phyloP scores from a whole-genome alignment of 2,329 filamentous ascomycete genomes.

The Exserohilum turcica region DNA sequence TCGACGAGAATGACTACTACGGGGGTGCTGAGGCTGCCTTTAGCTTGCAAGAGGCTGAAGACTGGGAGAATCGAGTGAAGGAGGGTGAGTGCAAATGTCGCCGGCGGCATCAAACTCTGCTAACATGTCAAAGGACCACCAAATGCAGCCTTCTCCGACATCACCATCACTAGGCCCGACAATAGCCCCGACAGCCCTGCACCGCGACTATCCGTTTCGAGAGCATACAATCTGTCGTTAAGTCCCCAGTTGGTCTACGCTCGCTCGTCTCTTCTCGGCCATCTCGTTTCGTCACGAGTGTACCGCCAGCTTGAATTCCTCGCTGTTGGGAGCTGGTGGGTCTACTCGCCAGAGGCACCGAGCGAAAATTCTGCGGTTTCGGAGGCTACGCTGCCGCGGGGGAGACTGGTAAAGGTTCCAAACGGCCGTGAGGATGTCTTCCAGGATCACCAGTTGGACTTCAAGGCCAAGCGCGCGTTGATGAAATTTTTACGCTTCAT shows the following conservation, averaged over 20 bases:
- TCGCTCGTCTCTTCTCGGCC: conserved; percentile 74
- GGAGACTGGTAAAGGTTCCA: conserved; percentile 71
- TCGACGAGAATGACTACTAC: conserved; percentile 88
- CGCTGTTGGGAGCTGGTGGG: conserved; percentile 90
- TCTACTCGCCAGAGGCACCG: conserved; percentile 57
- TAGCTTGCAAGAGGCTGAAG: conserved; percentile 78
- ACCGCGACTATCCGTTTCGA: conserved; percentile 62
- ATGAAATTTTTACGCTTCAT: conserved; percentile 97
- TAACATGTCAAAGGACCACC: conserved; percentile 22
- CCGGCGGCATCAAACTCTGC: not conserved
- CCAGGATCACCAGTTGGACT: conserved; percentile 73
- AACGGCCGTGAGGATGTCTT: conserved; percentile 93
- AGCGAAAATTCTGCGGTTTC: conserved; percentile 5
- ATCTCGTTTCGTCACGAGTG: conserved; percentile 85
- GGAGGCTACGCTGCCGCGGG: conserved; percentile 3
- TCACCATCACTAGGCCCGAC: conserved; percentile 41
- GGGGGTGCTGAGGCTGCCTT: conserved; percentile 85
- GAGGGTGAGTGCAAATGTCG: conserved; percentile 31
- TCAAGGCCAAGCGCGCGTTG: conserved; percentile 79
- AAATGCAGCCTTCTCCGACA: conserved; percentile 35
- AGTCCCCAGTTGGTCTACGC: conserved; percentile 87
- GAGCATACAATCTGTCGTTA: conserved; percentile 81
- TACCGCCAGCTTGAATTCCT: conserved; percentile 92
- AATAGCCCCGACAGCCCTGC: conserved; percentile 25
- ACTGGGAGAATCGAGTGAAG: conserved; percentile 65